phyloP scores from a whole-genome alignment of 208 protist species.

The Leishmania major region DNA sequence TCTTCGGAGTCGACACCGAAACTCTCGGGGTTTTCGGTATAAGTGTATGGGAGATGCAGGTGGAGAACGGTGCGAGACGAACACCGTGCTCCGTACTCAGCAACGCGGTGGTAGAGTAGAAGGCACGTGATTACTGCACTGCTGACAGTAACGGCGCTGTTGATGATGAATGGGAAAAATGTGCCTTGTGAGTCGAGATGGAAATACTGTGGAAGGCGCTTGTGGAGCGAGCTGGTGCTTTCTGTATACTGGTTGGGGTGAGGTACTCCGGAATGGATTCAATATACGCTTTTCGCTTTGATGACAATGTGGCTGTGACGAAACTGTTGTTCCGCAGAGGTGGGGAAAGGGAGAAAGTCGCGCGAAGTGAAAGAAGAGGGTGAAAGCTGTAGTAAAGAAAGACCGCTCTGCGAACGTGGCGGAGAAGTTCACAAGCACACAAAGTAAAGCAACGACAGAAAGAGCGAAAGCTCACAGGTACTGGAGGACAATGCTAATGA shows the following conservation, averaged over 20 bases:
- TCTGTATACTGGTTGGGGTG: not conserved
- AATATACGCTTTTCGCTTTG: not conserved
- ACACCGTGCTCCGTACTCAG: not conserved
- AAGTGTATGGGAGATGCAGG: not conserved
- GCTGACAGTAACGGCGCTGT: not conserved
- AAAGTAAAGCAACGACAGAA: conserved; percentile 10
- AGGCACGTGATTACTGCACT: not conserved
- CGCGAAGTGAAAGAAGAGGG: conserved; percentile 16
- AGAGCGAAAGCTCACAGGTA: not conserved
- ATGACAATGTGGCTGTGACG: not conserved
- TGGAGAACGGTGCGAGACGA: conserved; percentile 3
- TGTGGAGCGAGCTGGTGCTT: not conserved
- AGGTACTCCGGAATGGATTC: not conserved
- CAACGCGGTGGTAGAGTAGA: not conserved
- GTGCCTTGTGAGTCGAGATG: not conserved
- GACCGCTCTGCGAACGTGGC: not conserved
- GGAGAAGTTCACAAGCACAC: not conserved
- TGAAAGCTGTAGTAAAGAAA: conserved; percentile 6
- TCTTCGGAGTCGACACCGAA: not conserved
- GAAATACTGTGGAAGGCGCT: not conserved
- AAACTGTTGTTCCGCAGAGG: not conserved
- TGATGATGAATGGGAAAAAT: conserved; percentile 12
- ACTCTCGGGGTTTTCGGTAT: not conserved
- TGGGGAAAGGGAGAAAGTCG: not conserved
- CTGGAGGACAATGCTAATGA: not conserved